These are phyloP conservation scores for Lantana camara DNA, from an alignment of 257 asterid species.

Conservation along the genomic window DNA sequence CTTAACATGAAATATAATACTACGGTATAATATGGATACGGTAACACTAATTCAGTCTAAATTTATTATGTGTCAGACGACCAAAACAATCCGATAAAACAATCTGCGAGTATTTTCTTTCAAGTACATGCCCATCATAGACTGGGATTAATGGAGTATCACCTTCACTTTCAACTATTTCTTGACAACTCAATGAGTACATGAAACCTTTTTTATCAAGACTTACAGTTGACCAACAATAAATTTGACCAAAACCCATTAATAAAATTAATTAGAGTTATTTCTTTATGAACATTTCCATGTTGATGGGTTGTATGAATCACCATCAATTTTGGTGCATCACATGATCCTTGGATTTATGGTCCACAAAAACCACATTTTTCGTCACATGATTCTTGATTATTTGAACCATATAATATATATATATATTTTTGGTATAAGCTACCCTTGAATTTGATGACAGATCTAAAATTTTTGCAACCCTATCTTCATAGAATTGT, in stretches of 20 bases:
- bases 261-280: neutral
- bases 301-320: constrained; percentile 26
- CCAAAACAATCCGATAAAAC: no score
- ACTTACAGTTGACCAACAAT: constrained; percentile 13
- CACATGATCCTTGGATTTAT: constrained; percentile 60
- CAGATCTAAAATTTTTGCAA: constrained; percentile 20
- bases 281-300: neutral
- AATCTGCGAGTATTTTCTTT: no score
- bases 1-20: no score
- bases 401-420: constrained; percentile 20
- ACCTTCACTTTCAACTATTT: no score
- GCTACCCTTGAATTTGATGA: constrained; percentile 19
- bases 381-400: constrained; percentile 58
- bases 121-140: no score
- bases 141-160: no score
- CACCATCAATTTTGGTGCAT: constrained; percentile 29
- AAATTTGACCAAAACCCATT: neutral
- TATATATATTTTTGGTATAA: constrained; percentile 25
- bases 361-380: constrained; percentile 25
- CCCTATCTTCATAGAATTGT: neutral
- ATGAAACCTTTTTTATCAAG: no score
- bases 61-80: no score
- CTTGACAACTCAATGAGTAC: no score
- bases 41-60: no score
- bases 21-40: no score